Evolutionary conservation across 202 grass and related monocot species (phyloP).

Genomic region (Saccharum hybrid): DNA sequence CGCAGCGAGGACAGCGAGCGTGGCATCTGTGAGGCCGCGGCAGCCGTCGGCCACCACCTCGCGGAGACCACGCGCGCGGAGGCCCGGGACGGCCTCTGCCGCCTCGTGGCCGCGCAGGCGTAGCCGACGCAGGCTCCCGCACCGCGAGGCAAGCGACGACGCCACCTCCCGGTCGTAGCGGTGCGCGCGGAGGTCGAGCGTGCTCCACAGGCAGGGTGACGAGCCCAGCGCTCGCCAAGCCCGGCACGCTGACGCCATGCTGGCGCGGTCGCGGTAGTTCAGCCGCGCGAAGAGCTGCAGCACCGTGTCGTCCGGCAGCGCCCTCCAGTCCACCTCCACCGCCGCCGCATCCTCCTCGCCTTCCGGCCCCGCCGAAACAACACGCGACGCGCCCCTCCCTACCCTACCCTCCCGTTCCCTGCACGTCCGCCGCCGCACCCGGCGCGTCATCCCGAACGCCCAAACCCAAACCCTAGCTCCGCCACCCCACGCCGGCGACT

Average conservation of each 20-base stretch:
- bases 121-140: conserved; percentile 59
- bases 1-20: conserved; percentile 78
- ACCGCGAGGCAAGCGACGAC: conserved; percentile 69
- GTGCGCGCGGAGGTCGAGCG: conserved; percentile 89
- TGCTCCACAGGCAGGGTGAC: conserved; percentile 79
- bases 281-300: conserved; percentile 85
- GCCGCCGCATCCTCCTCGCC: conserved; percentile 29
- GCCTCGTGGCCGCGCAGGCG: conserved; percentile 72
- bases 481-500: conserved; percentile 15
- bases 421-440: conserved; percentile 72
- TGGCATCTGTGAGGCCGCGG: conserved; percentile 77
- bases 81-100: conserved; percentile 52
- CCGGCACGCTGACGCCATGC: conserved; percentile 68
- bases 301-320: conserved; percentile 79
- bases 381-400: neutral
- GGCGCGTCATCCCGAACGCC: conserved; percentile 75
- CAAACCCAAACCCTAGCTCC: conserved; percentile 66
- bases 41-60: conserved; percentile 86
- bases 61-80: conserved; percentile 59
- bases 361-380: conserved; percentile 21
- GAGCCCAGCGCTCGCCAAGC: conserved; percentile 77
- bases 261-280: conserved; percentile 92
- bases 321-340: conserved; percentile 81
- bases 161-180: conserved; percentile 57
- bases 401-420: conserved; percentile 42